Conservation (phyloP, 257 asterid genomes). For the Thymus mandschuricus region DNA sequence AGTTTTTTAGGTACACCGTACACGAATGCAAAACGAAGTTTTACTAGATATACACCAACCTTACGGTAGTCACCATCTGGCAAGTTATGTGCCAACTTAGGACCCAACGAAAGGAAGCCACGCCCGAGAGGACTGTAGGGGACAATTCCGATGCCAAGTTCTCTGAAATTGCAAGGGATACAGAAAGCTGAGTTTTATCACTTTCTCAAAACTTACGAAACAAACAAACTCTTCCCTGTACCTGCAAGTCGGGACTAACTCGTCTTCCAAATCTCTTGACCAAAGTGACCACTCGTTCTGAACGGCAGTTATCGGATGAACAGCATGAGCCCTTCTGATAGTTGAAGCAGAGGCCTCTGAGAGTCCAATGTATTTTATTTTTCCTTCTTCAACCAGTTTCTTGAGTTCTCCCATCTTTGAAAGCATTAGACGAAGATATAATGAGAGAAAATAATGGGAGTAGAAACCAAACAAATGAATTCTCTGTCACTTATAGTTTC, state of each 20-base stretch:
- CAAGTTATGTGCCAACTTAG: conserved; percentile 24
- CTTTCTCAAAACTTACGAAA: neutral
- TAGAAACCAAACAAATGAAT: no score
- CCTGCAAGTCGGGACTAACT: conserved; percentile 68
- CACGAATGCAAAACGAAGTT: no score
- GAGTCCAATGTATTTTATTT: conserved; percentile 67
- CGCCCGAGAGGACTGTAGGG: conserved; percentile 47
- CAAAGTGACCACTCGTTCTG: conserved; percentile 69
- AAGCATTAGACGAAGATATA: neutral
- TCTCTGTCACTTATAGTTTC: no score
- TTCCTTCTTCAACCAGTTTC: conserved; percentile 76
- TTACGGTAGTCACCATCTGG: conserved; percentile 33
- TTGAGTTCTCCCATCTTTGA: conserved; percentile 69
- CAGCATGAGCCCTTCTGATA: conserved; percentile 75
- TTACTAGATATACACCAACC: conserved; percentile 32
- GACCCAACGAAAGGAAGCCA: conserved; percentile 44
- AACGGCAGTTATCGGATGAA: conserved; percentile 73
- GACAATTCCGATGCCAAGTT: conserved; percentile 48
- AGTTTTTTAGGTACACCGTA: no score
- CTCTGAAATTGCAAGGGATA: conserved; percentile 33
- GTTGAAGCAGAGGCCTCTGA: conserved; percentile 76
- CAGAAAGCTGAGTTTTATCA: neutral
- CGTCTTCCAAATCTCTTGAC: conserved; percentile 65
- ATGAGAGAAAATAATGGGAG: no score
- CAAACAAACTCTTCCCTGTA: neutral